Evolutionary conservation across 306 rosid species (phyloP), one percentile per base, ranked within the genome.

Genomic region (Benincasa hispida): DNA sequence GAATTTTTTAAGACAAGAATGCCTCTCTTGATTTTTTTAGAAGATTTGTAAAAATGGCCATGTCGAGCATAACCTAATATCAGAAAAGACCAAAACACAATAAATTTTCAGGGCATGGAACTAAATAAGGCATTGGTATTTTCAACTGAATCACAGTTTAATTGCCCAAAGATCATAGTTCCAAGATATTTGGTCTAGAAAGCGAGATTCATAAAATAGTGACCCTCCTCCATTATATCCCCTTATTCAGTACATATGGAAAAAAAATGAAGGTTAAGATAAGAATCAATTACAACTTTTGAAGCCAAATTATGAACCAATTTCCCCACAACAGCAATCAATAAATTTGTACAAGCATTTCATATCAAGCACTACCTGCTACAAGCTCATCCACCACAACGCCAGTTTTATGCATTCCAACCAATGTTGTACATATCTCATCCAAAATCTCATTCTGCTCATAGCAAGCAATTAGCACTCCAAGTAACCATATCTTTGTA

Each of bases 1-100:
- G n/a, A n/a, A n/a, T n/a, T n/a, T n/a, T n/a, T n/a, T n/a, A n/a
- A n/a, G n/a, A n/a, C n/a, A n/a, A n/a, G n/a, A n/a, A n/a, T n/a
- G n/a, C n/a, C n/a, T n/a, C n/a, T n/a, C n/a, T n/a, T n/a, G n/a
- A n/a, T n/a, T n/a, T n/a, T n/a, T n/a, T n/a, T n/a, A n/a, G n/a
- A n/a, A n/a, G n/a, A n/a, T n/a, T n/a, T n/a, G n/a, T n/a, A n/a
- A n/a, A n/a, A n/a, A n/a, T n/a, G n/a, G n/a, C n/a, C n/a, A n/a
- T n/a, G n/a, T 34, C 87, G 93, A 77, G 89, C 89, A 84, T 90
- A 89, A 75, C 98, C 98, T 0, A 92, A 86, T 87, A n/a, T n/a
- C n/a, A n/a, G n/a, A n/a, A n/a, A n/a, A n/a, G n/a, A n/a, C 98
- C 96, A 92, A 13, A 96, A 85, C 79, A 90, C 92, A 11, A 87